These are phyloP conservation scores for Phyllostachys edulis DNA, from an alignment of 176 grass and related monocot species.

Conservation along the genomic window DNA sequence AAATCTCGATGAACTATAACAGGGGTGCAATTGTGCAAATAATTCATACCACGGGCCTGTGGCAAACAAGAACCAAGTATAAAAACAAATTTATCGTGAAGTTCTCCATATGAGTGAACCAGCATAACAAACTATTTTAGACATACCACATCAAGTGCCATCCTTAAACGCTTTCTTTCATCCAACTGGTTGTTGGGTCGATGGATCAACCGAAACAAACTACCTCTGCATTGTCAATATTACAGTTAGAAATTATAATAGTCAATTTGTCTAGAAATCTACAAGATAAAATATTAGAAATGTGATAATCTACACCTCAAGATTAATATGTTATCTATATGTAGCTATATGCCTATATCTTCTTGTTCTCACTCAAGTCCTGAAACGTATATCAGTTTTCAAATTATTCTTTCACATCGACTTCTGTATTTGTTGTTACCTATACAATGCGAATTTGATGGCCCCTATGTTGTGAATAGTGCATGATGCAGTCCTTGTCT, in stretches of 20 bases:
- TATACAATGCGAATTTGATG: neutral
- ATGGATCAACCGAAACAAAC: slow-evolving; percentile 89
- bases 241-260: slow-evolving; percentile 28
- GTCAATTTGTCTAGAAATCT: slow-evolving; percentile 15
- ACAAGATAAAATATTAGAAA: slow-evolving; percentile 24
- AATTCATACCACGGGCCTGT: slow-evolving; percentile 99
- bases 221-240: slow-evolving; percentile 67
- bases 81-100: slow-evolving; percentile 1
- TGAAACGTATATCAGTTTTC: neutral
- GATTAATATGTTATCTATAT: neutral
- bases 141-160: slow-evolving; percentile 98
- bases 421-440: slow-evolving; percentile 19
- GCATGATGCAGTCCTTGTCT: neutral
- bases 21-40: slow-evolving; percentile 95
- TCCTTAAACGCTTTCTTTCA: slow-evolving; percentile 79
- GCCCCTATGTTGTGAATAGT: neutral
- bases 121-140: slow-evolving; percentile 3
- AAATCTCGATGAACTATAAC: slow-evolving; percentile 94
- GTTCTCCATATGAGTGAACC: slow-evolving; percentile 25
- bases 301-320: slow-evolving; percentile 17
- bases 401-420: neutral
- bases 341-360: neutral
- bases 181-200: slow-evolving; percentile 87
- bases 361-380: slow-evolving; percentile 1
- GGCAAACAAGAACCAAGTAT: slow-evolving; percentile 31